phyloP scores from a whole-genome alignment of 2,329 filamentous ascomycete genomes.

The Talaromyces pinophilus region DNA sequence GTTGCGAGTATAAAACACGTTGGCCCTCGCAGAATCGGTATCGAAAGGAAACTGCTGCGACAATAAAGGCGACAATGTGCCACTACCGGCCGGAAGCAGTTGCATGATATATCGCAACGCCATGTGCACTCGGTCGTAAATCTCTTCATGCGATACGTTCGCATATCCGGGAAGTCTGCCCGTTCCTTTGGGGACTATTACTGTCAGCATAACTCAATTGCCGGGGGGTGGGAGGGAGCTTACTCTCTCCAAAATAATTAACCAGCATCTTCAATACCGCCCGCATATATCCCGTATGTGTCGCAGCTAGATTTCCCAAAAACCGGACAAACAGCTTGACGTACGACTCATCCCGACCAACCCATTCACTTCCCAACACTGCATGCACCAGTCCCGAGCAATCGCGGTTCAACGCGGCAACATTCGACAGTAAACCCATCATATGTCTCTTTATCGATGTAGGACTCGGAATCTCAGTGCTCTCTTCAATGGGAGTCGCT shows the following conservation, averaged over 20 bases:
- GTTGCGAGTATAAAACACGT: constrained; percentile 86
- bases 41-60: constrained; percentile 71
- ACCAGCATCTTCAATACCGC: constrained; percentile 79
- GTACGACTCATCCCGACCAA: constrained; percentile 62
- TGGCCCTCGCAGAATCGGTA: constrained; percentile 73
- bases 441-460: constrained; percentile 60
- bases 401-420: constrained; percentile 56
- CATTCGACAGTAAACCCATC: constrained; percentile 58
- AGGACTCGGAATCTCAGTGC: constrained; percentile 53
- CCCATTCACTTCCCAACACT: constrained; percentile 61
- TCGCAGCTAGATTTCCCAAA: constrained; percentile 69
- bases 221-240: constrained; percentile 40
- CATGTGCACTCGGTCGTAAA: constrained; percentile 73
- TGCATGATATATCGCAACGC: constrained; percentile 74
- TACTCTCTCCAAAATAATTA: constrained; percentile 67
- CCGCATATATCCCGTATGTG: constrained; percentile 75
- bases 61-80: constrained; percentile 68
- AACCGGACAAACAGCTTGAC: constrained; percentile 59
- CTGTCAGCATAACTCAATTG: constrained; percentile 2
- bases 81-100: constrained; percentile 76
- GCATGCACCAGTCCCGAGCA: constrained; percentile 61
- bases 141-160: constrained; percentile 62
- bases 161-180: constrained; percentile 57
- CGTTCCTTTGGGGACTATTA: constrained; percentile 55
- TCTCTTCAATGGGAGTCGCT: constrained; percentile 36